A percentile compares a stretch with the other conserved stretches of the same genome.
Conservation (phyloP, 2,329 filamentous ascomycete genomes). For the Camillea tinctor region DNA sequence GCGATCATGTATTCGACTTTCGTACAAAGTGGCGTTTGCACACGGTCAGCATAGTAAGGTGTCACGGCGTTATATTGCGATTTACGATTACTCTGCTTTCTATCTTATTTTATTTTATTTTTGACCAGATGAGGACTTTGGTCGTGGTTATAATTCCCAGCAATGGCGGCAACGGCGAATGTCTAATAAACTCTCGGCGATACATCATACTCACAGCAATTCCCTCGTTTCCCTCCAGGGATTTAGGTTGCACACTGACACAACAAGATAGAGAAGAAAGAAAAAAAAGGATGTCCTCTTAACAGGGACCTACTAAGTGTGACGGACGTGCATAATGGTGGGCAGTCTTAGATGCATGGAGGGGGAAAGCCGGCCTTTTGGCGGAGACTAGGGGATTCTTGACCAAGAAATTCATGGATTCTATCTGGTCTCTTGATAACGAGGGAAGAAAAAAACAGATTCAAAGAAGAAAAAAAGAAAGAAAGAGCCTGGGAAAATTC, state of each 20-base stretch:
- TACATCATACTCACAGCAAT: constrained; percentile 9
- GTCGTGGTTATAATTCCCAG: constrained; percentile 25
- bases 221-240: neutral
- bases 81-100: constrained; percentile 28
- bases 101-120: no score
- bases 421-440: neutral
- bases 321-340: constrained; percentile 3
- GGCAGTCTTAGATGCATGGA: neutral
- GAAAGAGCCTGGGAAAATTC: constrained; percentile 7
- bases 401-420: constrained; percentile 1
- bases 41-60: constrained; percentile 58
- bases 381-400: constrained; percentile 4
- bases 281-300: constrained; percentile 2
- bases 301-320: constrained; percentile 3
- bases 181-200: constrained; percentile 4
- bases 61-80: constrained; percentile 50
- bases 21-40: constrained; percentile 49
- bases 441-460: neutral
- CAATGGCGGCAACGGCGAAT: constrained; percentile 11
- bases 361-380: neutral
- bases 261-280: neutral
- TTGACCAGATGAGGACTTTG: constrained; percentile 17
- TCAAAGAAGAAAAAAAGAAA: neutral
- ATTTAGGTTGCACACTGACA: neutral
- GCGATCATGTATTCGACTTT: constrained; percentile 51